Conservation (phyloP, 2,329 filamentous ascomycete genomes). For the Colletotrichum echinochloae region DNA sequence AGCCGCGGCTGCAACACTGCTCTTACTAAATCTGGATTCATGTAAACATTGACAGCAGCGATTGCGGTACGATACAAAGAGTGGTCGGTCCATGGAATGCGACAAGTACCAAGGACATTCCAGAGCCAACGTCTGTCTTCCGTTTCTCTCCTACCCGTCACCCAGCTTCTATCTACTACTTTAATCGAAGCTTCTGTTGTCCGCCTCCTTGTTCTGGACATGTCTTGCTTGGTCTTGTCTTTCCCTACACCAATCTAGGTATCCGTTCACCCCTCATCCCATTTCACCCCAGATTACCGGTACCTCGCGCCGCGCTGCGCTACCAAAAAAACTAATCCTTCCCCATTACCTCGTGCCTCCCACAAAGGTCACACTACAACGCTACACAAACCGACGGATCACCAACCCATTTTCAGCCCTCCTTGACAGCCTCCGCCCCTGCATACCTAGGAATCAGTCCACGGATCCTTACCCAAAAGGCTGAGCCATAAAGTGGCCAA, state of each 20-base stretch:
- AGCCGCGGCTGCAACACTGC: slow-evolving; percentile 18
- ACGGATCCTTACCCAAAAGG: slow-evolving; percentile 38
- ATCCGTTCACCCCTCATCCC: background rate
- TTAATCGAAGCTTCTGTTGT: background rate
- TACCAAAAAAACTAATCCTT: slow-evolving; percentile 10
- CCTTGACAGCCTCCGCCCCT: slow-evolving; percentile 21
- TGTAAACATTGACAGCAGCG: slow-evolving; percentile 35
- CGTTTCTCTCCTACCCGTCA: background rate
- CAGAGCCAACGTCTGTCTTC: background rate
- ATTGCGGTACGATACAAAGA: slow-evolving; percentile 35
- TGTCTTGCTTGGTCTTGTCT: slow-evolving; percentile 29
- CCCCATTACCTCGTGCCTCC: slow-evolving; percentile 10
- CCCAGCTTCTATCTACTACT: background rate
- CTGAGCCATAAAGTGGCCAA: slow-evolving; percentile 37
- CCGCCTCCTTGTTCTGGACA: slow-evolving; percentile 7
- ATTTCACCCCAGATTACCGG: slow-evolving; percentile 10
- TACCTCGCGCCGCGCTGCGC: slow-evolving; percentile 2
- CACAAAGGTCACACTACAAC: slow-evolving; percentile 25
- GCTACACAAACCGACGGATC: slow-evolving; percentile 28
- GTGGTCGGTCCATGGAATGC: background rate
- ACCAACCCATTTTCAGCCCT: slow-evolving; percentile 31
- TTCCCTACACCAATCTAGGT: slow-evolving; percentile 24
- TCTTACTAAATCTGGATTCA: slow-evolving; percentile 21
- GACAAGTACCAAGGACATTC: background rate
- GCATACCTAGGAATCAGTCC: slow-evolving; percentile 19